Conservation (phyloP, 1,284 basidiomycete genomes). For the Tetrapyrgos nigripes region DNA sequence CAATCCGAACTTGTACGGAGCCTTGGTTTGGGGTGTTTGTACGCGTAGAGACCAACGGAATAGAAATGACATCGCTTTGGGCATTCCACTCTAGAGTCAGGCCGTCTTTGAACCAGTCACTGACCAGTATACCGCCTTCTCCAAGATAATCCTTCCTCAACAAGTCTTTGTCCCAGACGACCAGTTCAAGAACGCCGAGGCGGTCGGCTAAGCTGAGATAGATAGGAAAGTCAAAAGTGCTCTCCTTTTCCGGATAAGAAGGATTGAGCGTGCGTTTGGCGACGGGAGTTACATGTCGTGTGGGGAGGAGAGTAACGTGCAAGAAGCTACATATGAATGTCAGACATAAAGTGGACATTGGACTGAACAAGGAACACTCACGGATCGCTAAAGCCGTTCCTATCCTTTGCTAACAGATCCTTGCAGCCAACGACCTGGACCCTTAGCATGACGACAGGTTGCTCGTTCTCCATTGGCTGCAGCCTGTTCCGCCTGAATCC, state of each 20-base stretch:
- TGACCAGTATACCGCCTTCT: constrained; percentile 78
- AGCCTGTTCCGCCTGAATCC: constrained; percentile 7
- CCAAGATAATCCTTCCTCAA: constrained; percentile 93
- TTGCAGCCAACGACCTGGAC: constrained; percentile 72
- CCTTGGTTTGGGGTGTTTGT: constrained; percentile 67
- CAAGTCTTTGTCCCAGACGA: constrained; percentile 94
- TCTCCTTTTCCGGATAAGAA: constrained; percentile 69
- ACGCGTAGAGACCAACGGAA: constrained; percentile 71
- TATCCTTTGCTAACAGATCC: constrained; percentile 66
- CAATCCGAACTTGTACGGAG: constrained; percentile 75
- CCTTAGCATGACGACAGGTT: constrained; percentile 67
- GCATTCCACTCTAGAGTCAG: constrained; percentile 59
- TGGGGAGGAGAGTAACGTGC: constrained; percentile 67
- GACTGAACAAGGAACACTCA: constrained; percentile 45
- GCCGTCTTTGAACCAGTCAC: constrained; percentile 78
- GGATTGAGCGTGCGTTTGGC: constrained; percentile 84
- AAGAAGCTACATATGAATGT: constrained; percentile 63
- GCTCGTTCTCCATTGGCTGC: constrained; percentile 62
- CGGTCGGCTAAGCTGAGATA: constrained; percentile 77
- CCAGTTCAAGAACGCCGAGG: constrained; percentile 82
- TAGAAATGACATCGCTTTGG: constrained; percentile 41
- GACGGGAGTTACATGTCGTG: constrained; percentile 81
- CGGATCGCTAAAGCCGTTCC: constrained; percentile 77
- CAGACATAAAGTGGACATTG: neutral
- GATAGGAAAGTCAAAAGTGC: constrained; percentile 89